Evolutionary conservation across 805 yeast species (phyloP), one percentile per base, ranked within the genome.

Genomic region (Kurtzmaniella fragi): DNA sequence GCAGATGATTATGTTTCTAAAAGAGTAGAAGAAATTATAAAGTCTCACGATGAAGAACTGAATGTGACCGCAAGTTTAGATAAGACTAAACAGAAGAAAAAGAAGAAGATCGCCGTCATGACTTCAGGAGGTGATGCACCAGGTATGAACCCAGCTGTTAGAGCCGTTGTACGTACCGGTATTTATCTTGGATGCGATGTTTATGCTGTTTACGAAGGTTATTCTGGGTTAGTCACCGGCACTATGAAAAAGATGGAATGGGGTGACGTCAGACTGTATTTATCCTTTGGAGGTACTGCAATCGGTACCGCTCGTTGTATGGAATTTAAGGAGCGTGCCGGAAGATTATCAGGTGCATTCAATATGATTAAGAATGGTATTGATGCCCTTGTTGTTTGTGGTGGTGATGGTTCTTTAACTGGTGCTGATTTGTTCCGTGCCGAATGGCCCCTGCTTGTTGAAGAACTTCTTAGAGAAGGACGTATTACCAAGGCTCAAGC

Each of bases 71-170:
- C 31, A 15, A 29, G 41, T 15, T 26, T 34, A 17, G 40, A 44
- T 34, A 37, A 45, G 41, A 41, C 32, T 10, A 8, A 31, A 10
- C 31, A 42, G 6, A 40, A 29, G 43, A 52, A 45, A 47, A 57
- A 53, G 63, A 73, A 61, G 69, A 80, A 59, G 46, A 79, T 82
- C 42, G 90, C 82, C 1, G 84, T 82, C 12, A 82, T 82, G 87
- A 82, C 89, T 1, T 80, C 87, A 1, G 90, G 90, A 42, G 90
- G 90, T 50, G 90, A 82, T 54, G 82, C 88, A 23, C 90, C 84
- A 7, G 90, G 90, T 47, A 82, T 82, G 90, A 80, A 81, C 54
- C 81, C 88, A 3, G 80, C 78, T 28, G 89, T 82, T 17, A 64
- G 89, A 44, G 86, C 88, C 3, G 83, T 82, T 34, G 80, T 82